A percentile compares a stretch with the other conserved stretches of the same genome.
Evolutionary conservation across 192 early-diverging fungal species (phyloP).

Genomic region (Coemansia sp.): DNA sequence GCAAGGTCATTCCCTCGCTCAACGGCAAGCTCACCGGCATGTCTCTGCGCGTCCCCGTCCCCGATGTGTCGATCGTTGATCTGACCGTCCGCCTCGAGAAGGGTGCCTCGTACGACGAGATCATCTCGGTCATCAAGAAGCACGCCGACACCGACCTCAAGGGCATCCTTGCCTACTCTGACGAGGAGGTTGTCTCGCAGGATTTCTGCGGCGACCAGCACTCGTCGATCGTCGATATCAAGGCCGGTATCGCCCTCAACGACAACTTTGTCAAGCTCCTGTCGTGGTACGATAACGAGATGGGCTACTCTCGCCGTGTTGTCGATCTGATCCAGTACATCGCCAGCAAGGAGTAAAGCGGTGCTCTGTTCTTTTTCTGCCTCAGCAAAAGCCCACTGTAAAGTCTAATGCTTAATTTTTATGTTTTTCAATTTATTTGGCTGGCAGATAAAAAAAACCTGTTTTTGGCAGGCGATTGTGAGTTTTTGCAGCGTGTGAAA

Average conservation of each 20-base stretch:
- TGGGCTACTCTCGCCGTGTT: conserved; percentile 89
- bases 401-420: not conserved
- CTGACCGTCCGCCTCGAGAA: conserved; percentile 91
- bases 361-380: not conserved
- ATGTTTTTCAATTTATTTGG: conserved; percentile 1
- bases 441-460: not conserved
- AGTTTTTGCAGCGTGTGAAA: no score
- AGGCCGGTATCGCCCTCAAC: conserved; percentile 93
- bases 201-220: conserved; percentile 92
- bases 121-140: conserved; percentile 86
- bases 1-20: conserved; percentile 92
- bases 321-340: conserved; percentile 85
- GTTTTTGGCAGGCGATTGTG: not conserved
- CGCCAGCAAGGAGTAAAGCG: conserved; percentile 54
- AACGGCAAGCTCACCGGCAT: conserved; percentile 98
- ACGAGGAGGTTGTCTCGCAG: conserved; percentile 92
- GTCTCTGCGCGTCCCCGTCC: conserved; percentile 94
- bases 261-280: conserved; percentile 96
- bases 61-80: conserved; percentile 97
- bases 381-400: not conserved
- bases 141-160: conserved; percentile 79
- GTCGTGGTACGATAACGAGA: conserved; percentile 92
- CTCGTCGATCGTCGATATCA: conserved; percentile 94
- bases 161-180: conserved; percentile 91
- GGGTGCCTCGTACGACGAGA: conserved; percentile 87